These are phyloP conservation scores for Diaporthe velutina DNA, from an alignment of 2,329 filamentous ascomycete species.

Conservation along the genomic window DNA sequence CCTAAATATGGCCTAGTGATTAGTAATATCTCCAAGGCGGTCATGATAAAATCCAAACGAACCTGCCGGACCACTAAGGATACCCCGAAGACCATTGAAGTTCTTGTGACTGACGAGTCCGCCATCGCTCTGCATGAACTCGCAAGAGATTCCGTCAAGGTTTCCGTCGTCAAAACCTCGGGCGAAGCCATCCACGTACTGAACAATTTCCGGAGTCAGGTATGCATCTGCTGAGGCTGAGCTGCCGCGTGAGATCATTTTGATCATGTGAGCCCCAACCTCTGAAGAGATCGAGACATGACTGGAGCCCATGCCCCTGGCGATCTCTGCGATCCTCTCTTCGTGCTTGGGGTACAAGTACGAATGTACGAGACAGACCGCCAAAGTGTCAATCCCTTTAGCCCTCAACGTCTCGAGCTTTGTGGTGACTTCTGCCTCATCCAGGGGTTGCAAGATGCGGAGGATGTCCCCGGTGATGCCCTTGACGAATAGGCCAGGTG, in stretches of 20 bases:
- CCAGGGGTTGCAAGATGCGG: slow-evolving; percentile 64
- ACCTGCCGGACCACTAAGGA: slow-evolving; percentile 77
- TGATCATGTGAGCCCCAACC: slow-evolving; percentile 78
- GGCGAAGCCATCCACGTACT: slow-evolving; percentile 76
- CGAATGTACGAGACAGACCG: slow-evolving; percentile 75
- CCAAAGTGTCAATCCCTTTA: slow-evolving; percentile 66
- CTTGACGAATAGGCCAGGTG: slow-evolving; percentile 51
- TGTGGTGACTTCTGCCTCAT: slow-evolving; percentile 56
- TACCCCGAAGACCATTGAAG: slow-evolving; percentile 75
- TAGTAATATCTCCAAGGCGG: neutral
- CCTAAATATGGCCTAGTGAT: neutral
- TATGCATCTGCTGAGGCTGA: slow-evolving; percentile 80
- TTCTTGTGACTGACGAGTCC: slow-evolving; percentile 62
- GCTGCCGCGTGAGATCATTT: slow-evolving; percentile 75
- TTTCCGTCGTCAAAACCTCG: slow-evolving; percentile 72
- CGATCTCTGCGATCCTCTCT: slow-evolving; percentile 70
- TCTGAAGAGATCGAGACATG: slow-evolving; percentile 76
- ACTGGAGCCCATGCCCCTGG: slow-evolving; percentile 68
- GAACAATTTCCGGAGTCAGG: slow-evolving; percentile 76
- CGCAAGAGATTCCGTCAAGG: slow-evolving; percentile 59
- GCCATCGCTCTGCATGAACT: slow-evolving; percentile 76
- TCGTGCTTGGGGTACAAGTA: slow-evolving; percentile 78
- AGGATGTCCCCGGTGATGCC: slow-evolving; percentile 71
- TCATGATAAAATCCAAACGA: neutral
- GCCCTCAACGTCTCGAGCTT: slow-evolving; percentile 55